A percentile compares a stretch with the other conserved stretches of the same genome.
These are phyloP conservation scores for Lactarius sanguifluus DNA, from an alignment of 768 basidiomycete species.

Conservation along the genomic window DNA sequence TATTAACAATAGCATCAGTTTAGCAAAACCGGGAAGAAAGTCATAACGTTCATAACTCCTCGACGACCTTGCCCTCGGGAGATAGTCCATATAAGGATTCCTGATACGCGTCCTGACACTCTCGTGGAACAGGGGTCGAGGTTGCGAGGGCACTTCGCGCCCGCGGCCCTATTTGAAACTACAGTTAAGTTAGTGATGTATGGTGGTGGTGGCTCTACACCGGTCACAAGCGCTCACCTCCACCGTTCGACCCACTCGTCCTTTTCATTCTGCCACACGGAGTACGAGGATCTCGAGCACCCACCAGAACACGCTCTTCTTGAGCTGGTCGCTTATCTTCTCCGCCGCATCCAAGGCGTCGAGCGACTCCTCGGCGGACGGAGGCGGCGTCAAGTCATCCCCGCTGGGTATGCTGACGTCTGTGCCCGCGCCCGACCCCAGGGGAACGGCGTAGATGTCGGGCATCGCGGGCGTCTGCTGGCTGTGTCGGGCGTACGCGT, in stretches of 20 bases:
- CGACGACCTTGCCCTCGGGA: slow-evolving; percentile 55
- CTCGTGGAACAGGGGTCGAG: slow-evolving; percentile 58
- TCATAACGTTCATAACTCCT: slow-evolving; percentile 39
- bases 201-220: not conserved
- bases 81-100: slow-evolving; percentile 48
- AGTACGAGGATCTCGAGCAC: slow-evolving; percentile 57
- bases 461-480: not conserved
- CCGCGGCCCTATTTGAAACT: slow-evolving; percentile 62
- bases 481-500: not conserved
- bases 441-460: no score
- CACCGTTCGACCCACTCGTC: slow-evolving; percentile 56
- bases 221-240: slow-evolving; percentile 44
- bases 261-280: slow-evolving; percentile 54
- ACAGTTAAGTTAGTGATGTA: slow-evolving; percentile 3
- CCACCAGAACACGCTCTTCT: slow-evolving; percentile 56
- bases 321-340: slow-evolving; percentile 55
- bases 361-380: not conserved
- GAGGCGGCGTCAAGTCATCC: not conserved
- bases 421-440: no score
- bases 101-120: slow-evolving; percentile 62
- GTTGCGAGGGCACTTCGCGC: slow-evolving; percentile 41
- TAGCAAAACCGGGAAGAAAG: not conserved
- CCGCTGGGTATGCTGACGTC: not conserved
- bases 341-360: slow-evolving; percentile 39
- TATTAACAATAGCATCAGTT: no score